Percentiles rank a stretch among this genome's conserved stretches.
These are phyloP conservation scores for Vitis hybrid DNA, from an alignment of 177 flowering plant species.

Conservation along the genomic window DNA sequence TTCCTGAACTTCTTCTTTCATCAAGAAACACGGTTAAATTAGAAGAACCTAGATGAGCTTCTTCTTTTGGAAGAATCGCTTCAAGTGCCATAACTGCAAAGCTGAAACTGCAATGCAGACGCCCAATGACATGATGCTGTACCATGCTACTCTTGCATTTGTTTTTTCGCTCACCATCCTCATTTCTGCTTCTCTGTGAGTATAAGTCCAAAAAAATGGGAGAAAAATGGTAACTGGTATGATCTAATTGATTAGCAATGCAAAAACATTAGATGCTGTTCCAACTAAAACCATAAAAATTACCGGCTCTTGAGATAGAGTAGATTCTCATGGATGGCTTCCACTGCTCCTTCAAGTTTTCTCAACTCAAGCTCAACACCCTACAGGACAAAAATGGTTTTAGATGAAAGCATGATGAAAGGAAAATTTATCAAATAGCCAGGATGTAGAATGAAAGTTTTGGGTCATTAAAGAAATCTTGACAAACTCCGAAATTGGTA, in stretches of 20 bases:
- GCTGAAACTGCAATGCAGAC: slow-evolving; percentile 70
- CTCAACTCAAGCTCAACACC: slow-evolving; percentile 89
- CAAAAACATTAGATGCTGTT: background rate
- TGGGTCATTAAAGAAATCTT: too few relatives aligned
- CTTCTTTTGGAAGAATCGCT: slow-evolving; percentile 83
- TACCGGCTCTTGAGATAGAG: slow-evolving; percentile 74
- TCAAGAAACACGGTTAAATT: background rate
- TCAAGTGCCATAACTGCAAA: slow-evolving; percentile 71
- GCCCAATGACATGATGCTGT: slow-evolving; percentile 72
- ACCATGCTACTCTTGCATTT: slow-evolving; percentile 78
- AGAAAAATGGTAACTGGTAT: background rate
- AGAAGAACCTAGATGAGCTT: slow-evolving; percentile 61
- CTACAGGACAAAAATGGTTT: slow-evolving; percentile 27
- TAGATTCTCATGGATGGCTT: slow-evolving; percentile 80
- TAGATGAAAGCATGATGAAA: too few relatives aligned
- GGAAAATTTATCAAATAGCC: too few relatives aligned
- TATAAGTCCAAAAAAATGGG: background rate
- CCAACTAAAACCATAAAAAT: slow-evolving; percentile 5
- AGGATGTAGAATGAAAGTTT: too few relatives aligned
- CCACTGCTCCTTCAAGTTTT: slow-evolving; percentile 85
- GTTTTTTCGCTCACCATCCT: slow-evolving; percentile 75
- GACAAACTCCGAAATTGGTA: too few relatives aligned
- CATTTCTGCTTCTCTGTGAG: slow-evolving; percentile 87
- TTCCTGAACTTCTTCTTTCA: slow-evolving; percentile 2
- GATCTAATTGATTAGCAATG: background rate